phyloP scores from a whole-genome alignment of 305 asterid genomes.

The Solanum hybrid region DNA sequence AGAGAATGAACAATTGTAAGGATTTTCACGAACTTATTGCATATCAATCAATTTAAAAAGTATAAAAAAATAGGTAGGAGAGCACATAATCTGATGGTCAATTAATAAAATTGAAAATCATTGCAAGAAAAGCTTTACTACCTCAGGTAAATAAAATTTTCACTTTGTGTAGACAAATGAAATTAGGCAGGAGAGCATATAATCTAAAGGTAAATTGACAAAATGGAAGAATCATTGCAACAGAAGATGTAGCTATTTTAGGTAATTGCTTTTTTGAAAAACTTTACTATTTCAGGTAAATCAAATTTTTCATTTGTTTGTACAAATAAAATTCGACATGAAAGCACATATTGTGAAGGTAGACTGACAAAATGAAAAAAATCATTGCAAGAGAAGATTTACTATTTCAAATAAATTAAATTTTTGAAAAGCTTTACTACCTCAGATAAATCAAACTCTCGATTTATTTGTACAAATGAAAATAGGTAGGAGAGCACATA shows the following conservation, averaged over 20 bases:
- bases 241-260: neutral
- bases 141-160: neutral
- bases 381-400: neutral
- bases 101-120: no score
- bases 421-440: neutral
- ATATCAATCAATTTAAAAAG: neutral
- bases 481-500: neutral
- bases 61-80: neutral
- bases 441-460: neutral
- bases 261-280: neutral
- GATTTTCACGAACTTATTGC: neutral
- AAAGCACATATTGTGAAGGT: neutral
- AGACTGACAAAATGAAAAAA: neutral
- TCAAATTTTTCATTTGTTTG: neutral
- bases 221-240: neutral
- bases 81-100: neutral
- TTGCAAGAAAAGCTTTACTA: neutral
- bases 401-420: neutral
- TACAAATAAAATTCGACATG: neutral
- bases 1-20: neutral
- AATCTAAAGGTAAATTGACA: neutral
- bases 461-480: neutral
- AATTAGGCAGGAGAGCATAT: neutral
- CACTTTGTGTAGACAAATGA: neutral
- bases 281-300: neutral